Conservation (phyloP, 345 rosid genomes). For the Hypericum perforatum region DNA sequence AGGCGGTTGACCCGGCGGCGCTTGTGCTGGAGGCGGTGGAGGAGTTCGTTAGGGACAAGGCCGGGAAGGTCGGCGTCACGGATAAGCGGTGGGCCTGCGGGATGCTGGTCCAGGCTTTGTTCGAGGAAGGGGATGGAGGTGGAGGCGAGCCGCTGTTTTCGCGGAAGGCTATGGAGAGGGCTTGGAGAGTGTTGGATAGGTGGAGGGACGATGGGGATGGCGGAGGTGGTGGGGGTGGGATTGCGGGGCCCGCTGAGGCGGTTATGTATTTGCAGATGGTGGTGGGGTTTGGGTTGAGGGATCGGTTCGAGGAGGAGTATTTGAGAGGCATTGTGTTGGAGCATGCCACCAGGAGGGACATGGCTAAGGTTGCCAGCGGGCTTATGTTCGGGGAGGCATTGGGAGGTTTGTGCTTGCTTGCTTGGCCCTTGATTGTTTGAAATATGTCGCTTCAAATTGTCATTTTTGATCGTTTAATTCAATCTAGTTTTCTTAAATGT, state of each 20-base stretch:
- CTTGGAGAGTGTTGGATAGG: slow-evolving; percentile 29
- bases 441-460: too few relatives aligned
- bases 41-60: slow-evolving; percentile 32
- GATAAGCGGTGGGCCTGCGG: slow-evolving; percentile 61
- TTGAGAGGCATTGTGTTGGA: slow-evolving; percentile 42
- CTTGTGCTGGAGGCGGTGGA: slow-evolving; percentile 46
- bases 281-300: slow-evolving; percentile 33
- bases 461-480: too few relatives aligned
- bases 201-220: slow-evolving; percentile 29
- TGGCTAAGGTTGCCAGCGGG: slow-evolving; percentile 41
- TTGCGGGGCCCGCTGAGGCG: slow-evolving; percentile 41
- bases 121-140: slow-evolving; percentile 22
- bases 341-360: slow-evolving; percentile 41
- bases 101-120: slow-evolving; percentile 40
- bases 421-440: too few relatives aligned
- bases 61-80: slow-evolving; percentile 30
- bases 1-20: slow-evolving; percentile 41
- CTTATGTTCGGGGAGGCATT: slow-evolving; percentile 32
- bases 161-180: slow-evolving; percentile 21
- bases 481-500: too few relatives aligned
- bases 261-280: slow-evolving; percentile 49
- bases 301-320: slow-evolving; percentile 33
- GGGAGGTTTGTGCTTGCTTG: slow-evolving; percentile 30
- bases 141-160: slow-evolving; percentile 22
- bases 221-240: slow-evolving; percentile 13